phyloP scores from a whole-genome alignment of 192 early-diverging fungal genomes.

The Fimicolochytrium jonesii region DNA sequence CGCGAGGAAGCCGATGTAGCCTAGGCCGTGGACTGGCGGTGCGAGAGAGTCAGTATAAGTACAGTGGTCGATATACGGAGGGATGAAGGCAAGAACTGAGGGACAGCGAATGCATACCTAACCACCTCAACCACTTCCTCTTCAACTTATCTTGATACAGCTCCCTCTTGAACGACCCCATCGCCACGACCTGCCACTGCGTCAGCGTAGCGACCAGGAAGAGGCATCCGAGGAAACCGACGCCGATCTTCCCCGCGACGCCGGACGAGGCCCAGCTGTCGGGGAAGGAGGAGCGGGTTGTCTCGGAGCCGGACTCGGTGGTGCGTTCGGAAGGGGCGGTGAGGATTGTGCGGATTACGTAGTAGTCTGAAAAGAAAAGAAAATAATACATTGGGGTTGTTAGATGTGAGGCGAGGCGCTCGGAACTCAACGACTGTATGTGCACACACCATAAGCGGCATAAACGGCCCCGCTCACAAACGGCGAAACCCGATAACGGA shows the following conservation, averaged over 20 bases:
- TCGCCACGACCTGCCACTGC: conserved; percentile 28
- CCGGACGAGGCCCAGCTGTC: conserved; percentile 28
- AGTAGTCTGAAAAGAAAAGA: not conserved
- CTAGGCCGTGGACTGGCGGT: conserved; percentile 21
- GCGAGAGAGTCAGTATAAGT: not conserved
- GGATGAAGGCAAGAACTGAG: too few species aligned
- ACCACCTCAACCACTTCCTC: not conserved
- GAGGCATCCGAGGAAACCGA: conserved; percentile 30
- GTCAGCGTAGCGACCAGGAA: conserved; percentile 41
- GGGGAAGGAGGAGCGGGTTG: conserved; percentile 33
- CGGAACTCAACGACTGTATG: not conserved
- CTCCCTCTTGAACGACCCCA: conserved; percentile 23
- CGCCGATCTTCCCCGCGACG: conserved; percentile 23
- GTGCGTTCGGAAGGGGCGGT: conserved; percentile 10
- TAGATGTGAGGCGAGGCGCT: not conserved
- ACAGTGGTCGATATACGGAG: not conserved
- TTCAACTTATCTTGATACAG: conserved; percentile 9
- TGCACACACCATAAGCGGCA: conserved; percentile 31
- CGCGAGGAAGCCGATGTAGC: conserved; percentile 42
- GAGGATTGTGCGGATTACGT: conserved; percentile 30
- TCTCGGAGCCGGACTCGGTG: not conserved
- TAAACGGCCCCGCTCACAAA: conserved; percentile 41
- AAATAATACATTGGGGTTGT: not conserved
- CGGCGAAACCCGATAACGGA: conserved; percentile 39
- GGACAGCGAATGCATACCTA: too few species aligned